phyloP scores from a whole-genome alignment of 73 alveolate genomes.

The Tetrahymena elliotti region DNA sequence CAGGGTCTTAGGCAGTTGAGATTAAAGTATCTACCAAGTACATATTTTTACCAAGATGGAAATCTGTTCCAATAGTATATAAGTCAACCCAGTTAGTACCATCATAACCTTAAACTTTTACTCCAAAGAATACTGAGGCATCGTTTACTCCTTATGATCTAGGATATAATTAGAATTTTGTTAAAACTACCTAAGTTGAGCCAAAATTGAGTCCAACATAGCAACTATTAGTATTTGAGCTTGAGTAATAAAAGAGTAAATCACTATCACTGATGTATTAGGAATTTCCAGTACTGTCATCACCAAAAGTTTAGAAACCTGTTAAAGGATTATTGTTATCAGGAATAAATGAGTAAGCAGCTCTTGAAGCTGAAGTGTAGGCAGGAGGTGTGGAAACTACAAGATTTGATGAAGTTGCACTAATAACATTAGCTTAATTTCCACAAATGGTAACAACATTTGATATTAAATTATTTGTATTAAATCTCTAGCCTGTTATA shows the following conservation, averaged over 20 bases:
- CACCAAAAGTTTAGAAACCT: neutral
- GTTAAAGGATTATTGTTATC: neutral
- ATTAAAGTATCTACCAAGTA: constrained; percentile 13
- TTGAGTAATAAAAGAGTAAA: neutral
- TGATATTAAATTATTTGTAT: neutral
- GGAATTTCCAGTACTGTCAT: neutral
- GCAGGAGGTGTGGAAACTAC: neutral
- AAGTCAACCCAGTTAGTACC: constrained; percentile 10
- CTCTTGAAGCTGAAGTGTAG: neutral
- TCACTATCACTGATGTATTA: neutral
- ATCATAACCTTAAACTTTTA: constrained; percentile 23
- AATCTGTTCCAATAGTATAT: constrained; percentile 5
- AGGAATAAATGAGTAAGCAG: neutral
- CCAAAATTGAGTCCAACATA: neutral
- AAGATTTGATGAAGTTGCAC: neutral
- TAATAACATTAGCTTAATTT: neutral
- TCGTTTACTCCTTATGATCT: constrained; percentile 5
- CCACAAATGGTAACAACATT: neutral
- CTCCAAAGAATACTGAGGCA: constrained; percentile 18
- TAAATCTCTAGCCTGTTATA: neutral
- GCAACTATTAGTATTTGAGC: neutral
- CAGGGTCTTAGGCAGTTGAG: neutral
- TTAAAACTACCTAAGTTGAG: neutral
- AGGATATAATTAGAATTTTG: neutral
- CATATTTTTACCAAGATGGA: constrained; percentile 28